These are phyloP conservation scores for Pseudogymnoascus destructans DNA, from an alignment of 2,329 filamentous ascomycete species.

Conservation along the genomic window DNA sequence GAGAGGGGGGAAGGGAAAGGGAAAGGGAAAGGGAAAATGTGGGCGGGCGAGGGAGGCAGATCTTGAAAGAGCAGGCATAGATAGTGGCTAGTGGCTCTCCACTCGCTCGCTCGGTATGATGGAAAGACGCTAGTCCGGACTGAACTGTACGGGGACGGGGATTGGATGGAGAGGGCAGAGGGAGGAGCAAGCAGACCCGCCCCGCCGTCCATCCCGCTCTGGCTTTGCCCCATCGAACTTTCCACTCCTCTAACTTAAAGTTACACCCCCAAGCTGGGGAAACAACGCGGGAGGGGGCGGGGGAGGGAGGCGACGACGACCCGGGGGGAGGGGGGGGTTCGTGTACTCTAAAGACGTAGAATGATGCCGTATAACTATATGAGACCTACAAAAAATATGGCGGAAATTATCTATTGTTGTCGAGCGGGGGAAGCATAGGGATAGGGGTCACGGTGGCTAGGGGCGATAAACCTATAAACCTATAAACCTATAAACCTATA, in stretches of 20 bases:
- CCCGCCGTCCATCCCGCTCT: background rate
- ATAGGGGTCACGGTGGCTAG: background rate
- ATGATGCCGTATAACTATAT: too few species aligned
- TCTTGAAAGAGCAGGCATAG: conserved; percentile 4
- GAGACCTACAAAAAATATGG: background rate
- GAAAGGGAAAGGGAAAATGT: conserved; percentile 3
- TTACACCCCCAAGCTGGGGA: background rate
- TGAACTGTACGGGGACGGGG: background rate
- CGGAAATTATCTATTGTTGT: background rate
- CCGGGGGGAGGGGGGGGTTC: too few species aligned
- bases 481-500: too few species aligned
- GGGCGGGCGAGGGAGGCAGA: conserved; percentile 3
- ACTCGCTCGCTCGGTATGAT: background rate
- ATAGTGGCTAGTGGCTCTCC: background rate
- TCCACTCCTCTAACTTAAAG: too few species aligned
- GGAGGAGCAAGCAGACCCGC: background rate
- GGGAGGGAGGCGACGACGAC: background rate
- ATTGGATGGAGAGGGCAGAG: background rate
- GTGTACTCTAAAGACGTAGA: too few species aligned
- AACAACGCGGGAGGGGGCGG: background rate
- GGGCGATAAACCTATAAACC: too few species aligned
- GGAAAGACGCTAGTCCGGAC: background rate
- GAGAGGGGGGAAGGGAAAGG: background rate
- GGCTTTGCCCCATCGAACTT: background rate
- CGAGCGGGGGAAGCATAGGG: background rate